Evolutionary conservation across 2,329 filamentous ascomycete genomes (phyloP).

Genomic region (Pseudogymnoascus sp.): DNA sequence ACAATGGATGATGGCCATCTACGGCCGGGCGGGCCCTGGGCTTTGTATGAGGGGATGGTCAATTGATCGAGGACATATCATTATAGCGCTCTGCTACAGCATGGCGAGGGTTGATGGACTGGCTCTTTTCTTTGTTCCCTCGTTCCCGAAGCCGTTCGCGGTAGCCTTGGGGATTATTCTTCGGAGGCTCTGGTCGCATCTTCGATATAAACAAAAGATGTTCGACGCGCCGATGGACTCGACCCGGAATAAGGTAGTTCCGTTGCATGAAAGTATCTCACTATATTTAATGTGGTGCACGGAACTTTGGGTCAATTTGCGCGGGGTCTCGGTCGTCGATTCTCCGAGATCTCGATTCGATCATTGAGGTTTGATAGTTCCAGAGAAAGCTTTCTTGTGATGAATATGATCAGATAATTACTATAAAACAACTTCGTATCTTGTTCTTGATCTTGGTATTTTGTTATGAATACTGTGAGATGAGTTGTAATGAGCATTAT

Average conservation of each 20-base stretch:
- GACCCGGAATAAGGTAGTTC: constrained; percentile 7
- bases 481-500: not conserved
- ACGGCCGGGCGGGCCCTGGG: not conserved
- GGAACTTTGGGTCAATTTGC: not conserved
- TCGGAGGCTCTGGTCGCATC: not conserved
- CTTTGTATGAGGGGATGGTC: constrained; percentile 1
- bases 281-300: not conserved
- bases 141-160: not conserved
- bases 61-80: constrained; percentile 6
- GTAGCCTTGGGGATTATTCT: not conserved
- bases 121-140: constrained; percentile 1
- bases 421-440: not conserved
- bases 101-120: not conserved
- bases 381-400: not conserved
- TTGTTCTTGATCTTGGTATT: not conserved
- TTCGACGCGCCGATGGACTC: constrained; percentile 1
- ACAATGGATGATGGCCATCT: not conserved
- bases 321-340: not conserved
- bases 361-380: not conserved
- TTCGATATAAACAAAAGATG: constrained; percentile 7
- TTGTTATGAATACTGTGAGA: not conserved
- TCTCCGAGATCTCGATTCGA: not conserved
- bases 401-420: not conserved
- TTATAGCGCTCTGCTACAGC: not conserved
- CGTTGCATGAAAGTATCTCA: constrained; percentile 9